A percentile compares a stretch with the other conserved stretches of the same genome.
Evolutionary conservation across 2,329 filamentous ascomycete genomes (phyloP).

Genomic region (Gaeumannomyces tritici): DNA sequence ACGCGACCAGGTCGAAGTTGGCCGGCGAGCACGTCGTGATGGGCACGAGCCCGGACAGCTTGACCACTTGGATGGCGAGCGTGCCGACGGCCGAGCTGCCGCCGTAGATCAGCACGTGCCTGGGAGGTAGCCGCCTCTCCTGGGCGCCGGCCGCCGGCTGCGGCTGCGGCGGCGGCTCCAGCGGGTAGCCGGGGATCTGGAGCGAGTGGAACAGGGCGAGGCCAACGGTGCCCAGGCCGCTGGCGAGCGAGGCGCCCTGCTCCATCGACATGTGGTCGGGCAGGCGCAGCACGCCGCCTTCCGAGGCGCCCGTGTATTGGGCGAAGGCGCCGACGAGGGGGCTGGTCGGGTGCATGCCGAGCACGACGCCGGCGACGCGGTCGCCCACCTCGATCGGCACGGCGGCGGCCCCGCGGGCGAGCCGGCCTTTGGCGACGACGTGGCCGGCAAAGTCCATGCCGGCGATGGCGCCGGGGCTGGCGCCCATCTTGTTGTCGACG

Average conservation of each 20-base stretch:
- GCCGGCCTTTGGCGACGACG: no score
- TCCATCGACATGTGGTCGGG: no score
- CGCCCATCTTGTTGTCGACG: conserved; percentile 19
- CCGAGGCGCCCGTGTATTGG: conserved; percentile 12
- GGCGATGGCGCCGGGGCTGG: conserved; percentile 12
- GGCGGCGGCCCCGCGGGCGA: conserved; percentile 15
- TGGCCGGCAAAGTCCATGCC: conserved; percentile 20
- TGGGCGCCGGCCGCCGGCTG: no score
- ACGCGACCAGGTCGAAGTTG: conserved; percentile 5
- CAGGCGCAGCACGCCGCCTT: conserved; percentile 6
- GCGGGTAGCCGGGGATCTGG: no score
- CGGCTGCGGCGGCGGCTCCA: conserved; percentile 5
- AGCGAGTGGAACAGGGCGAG: no score
- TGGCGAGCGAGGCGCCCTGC: conserved; percentile 5
- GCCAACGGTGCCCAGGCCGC: conserved; percentile 9
- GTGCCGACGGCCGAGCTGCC: conserved; percentile 26
- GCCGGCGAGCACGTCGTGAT: conserved; percentile 10
- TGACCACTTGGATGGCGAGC: conserved; percentile 25
- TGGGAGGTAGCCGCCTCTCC: no score
- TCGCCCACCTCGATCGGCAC: conserved; percentile 12
- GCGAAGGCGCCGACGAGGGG: conserved; percentile 13
- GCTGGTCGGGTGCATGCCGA: conserved; percentile 5
- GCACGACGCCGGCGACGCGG: conserved; percentile 10
- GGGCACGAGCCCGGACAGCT: conserved; percentile 12
- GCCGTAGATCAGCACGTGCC: conserved; percentile 29